Conservation (phyloP, 2,329 filamentous ascomycete species). For the Biscogniauxia sp. region DNA sequence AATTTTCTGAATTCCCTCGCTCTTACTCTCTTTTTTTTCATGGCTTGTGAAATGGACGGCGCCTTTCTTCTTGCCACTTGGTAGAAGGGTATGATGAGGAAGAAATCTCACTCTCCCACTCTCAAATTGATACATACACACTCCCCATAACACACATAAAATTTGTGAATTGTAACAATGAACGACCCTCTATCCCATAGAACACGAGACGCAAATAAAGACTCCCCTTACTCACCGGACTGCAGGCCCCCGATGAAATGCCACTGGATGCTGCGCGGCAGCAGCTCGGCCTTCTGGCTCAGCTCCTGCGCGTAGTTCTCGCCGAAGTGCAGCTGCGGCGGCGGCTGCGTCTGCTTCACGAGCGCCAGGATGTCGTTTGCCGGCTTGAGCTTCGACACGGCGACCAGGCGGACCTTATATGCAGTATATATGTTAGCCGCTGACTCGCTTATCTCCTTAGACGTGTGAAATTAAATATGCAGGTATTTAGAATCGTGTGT, state of each 20-base stretch:
- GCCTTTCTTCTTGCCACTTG: not conserved
- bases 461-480: too few relatives aligned
- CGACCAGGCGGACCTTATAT: slow-evolving; percentile 75
- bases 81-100: not conserved
- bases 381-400: slow-evolving; percentile 95
- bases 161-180: not conserved
- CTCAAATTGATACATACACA: not conserved
- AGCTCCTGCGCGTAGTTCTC: slow-evolving; percentile 97
- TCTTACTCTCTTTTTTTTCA: too few relatives aligned
- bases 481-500: too few relatives aligned
- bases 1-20: too few relatives aligned
- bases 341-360: slow-evolving; percentile 56
- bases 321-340: slow-evolving; percentile 75
- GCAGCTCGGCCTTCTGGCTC: slow-evolving; percentile 74
- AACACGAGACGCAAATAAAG: not conserved
- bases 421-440: slow-evolving; percentile 8
- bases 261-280: slow-evolving; percentile 79
- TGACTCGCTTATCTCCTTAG: too few relatives aligned
- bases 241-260: slow-evolving; percentile 96
- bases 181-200: not conserved
- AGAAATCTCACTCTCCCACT: not conserved
- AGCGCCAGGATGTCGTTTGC: slow-evolving; percentile 86
- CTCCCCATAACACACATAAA: not conserved
- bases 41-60: not conserved
- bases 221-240: slow-evolving; percentile 49